Conservation (phyloP, 2,329 filamentous ascomycete species). For the Penicillium sp. region DNA sequence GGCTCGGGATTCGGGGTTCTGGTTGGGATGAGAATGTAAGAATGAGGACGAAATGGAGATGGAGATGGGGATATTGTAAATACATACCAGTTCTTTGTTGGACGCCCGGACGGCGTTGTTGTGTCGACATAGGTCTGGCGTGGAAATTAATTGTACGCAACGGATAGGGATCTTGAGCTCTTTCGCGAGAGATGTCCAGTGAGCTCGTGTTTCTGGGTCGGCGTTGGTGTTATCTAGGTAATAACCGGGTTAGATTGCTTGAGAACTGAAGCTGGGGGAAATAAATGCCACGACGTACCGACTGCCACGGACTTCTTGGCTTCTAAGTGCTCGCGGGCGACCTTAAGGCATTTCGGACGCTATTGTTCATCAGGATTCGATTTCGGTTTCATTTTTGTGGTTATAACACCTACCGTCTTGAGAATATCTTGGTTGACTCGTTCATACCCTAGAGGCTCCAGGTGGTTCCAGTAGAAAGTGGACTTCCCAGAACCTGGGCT, state of each 20-base stretch:
- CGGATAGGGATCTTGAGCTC: constrained; percentile 72
- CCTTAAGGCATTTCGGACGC: constrained; percentile 67
- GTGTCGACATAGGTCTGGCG: constrained; percentile 70
- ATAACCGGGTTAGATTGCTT: constrained; percentile 13
- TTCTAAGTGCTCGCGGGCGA: constrained; percentile 63
- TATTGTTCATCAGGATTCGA: constrained; percentile 26
- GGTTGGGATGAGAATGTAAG: neutral
- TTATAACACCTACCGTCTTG: constrained; percentile 57
- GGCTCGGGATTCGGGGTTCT: constrained; percentile 75
- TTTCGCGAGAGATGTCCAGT: constrained; percentile 74
- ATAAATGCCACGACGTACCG: constrained; percentile 54
- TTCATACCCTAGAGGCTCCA: constrained; percentile 75
- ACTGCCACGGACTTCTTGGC: constrained; percentile 70
- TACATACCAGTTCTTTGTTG: constrained; percentile 43
- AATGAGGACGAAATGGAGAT: neutral
- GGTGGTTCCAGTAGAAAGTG: constrained; percentile 76
- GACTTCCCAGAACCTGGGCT: constrained; percentile 90
- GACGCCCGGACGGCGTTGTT: constrained; percentile 81
- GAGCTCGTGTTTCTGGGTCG: constrained; percentile 69
- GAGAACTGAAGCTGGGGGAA: neutral
- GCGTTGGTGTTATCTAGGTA: constrained; percentile 92
- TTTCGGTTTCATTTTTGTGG: neutral
- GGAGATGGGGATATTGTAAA: neutral
- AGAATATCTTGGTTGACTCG: constrained; percentile 88
- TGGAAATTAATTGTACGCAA: constrained; percentile 79